These are phyloP conservation scores for Monosporascus sp. DNA, from an alignment of 2,329 filamentous ascomycete genomes.

Conservation along the genomic window DNA sequence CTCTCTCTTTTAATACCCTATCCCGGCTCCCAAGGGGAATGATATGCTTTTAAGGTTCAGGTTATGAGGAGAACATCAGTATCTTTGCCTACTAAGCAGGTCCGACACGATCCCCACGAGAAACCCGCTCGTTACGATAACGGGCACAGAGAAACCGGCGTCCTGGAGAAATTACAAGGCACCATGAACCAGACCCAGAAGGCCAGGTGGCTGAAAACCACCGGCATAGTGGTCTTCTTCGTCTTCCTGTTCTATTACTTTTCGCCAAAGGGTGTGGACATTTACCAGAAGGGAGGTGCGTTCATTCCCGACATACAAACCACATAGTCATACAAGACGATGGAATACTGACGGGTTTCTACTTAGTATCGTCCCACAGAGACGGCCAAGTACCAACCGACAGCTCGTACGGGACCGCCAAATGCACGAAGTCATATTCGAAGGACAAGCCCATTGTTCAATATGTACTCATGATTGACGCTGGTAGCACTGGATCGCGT, in stretches of 20 bases:
- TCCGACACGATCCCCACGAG: slow-evolving; percentile 58
- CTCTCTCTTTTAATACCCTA: not conserved
- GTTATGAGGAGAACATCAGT: slow-evolving; percentile 62
- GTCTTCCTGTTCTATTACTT: slow-evolving; percentile 60
- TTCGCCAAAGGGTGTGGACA: slow-evolving; percentile 52
- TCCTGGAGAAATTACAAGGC: slow-evolving; percentile 51
- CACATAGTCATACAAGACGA: not conserved
- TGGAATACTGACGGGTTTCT: slow-evolving; percentile 13
- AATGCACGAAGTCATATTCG: slow-evolving; percentile 78
- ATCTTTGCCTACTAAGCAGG: slow-evolving; percentile 57
- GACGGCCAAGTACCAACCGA: slow-evolving; percentile 53
- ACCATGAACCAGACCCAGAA: slow-evolving; percentile 61
- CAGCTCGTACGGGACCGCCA: slow-evolving; percentile 60
- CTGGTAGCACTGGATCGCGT: slow-evolving; percentile 92
- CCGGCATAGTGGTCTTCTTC: slow-evolving; percentile 54
- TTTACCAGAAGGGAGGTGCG: slow-evolving; percentile 44
- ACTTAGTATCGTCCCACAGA: slow-evolving; percentile 14
- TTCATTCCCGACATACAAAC: slow-evolving; percentile 2
- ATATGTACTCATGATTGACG: slow-evolving; percentile 98
- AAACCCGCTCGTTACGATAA: slow-evolving; percentile 56
- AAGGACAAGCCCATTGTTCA: slow-evolving; percentile 91
- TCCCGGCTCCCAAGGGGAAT: slow-evolving; percentile 17
- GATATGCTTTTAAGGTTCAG: slow-evolving; percentile 14
- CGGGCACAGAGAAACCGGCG: slow-evolving; percentile 39
- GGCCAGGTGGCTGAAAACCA: slow-evolving; percentile 61